Evolutionary conservation across 495 filamentous ascomycete genomes (phyloP).

Genomic region (Usnea hakonensis): DNA sequence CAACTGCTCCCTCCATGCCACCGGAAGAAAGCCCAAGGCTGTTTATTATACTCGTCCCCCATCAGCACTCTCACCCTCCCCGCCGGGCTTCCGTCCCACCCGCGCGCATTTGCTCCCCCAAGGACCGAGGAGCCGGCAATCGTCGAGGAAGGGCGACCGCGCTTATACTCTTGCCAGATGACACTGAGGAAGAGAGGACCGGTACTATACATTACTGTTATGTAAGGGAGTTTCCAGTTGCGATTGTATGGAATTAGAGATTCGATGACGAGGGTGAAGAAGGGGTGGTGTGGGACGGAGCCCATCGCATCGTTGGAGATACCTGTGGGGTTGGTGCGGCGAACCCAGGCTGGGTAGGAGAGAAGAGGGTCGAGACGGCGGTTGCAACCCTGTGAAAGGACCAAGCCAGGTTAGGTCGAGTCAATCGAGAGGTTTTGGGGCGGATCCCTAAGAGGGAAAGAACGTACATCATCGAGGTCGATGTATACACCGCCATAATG

Average conservation of each 20-base stretch:
- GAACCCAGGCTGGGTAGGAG: slow-evolving; percentile 74
- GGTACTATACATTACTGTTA: slow-evolving; percentile 82
- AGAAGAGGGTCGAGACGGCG: slow-evolving; percentile 73
- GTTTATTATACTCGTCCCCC: slow-evolving; percentile 59
- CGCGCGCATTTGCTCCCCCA: slow-evolving; percentile 1
- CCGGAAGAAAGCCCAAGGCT: slow-evolving; percentile 70
- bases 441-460: slow-evolving; percentile 12
- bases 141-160: slow-evolving; percentile 12
- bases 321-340: slow-evolving; percentile 71
- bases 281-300: slow-evolving; percentile 69
- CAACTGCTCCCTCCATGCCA: slow-evolving; percentile 68
- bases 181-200: slow-evolving; percentile 79
- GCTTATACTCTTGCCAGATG: slow-evolving; percentile 74
- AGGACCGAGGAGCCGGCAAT: slow-evolving; percentile 7
- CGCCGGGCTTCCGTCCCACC: slow-evolving; percentile 29
- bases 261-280: slow-evolving; percentile 69
- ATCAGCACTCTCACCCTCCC: slow-evolving; percentile 45
- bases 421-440: not conserved
- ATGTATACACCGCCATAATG: slow-evolving; percentile 84
- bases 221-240: slow-evolving; percentile 74
- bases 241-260: slow-evolving; percentile 61
- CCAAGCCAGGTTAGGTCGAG: not conserved
- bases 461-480: slow-evolving; percentile 75
- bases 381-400: slow-evolving; percentile 60
- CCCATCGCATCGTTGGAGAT: slow-evolving; percentile 90